Conservation (phyloP, 108 stramenopile species). For the Seminavis robusta region DNA sequence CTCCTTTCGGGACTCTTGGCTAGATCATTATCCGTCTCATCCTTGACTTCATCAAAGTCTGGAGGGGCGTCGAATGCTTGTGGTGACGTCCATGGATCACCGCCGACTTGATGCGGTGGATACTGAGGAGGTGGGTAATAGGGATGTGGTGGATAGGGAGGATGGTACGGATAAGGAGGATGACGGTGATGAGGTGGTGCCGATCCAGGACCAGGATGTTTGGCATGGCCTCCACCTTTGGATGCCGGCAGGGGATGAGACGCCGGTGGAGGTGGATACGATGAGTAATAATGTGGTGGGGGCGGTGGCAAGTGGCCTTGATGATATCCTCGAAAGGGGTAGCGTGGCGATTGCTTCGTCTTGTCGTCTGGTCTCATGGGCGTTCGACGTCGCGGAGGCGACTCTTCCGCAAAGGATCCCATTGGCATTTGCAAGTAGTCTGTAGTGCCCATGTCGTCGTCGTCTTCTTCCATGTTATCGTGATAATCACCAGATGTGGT, state of each 20-base stretch:
- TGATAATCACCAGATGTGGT: no score
- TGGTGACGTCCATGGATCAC: neutral
- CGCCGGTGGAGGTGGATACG: conserved; percentile 3
- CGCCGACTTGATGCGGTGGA: neutral
- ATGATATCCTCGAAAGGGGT: no score
- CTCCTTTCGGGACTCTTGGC: neutral
- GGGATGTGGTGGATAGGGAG: conserved; percentile 6
- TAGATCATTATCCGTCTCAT: neutral
- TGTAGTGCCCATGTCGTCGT: no score
- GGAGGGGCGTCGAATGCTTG: neutral
- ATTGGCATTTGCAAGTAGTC: conserved; percentile 3
- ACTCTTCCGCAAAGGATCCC: conserved; percentile 18
- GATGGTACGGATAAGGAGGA: neutral
- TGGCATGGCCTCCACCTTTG: neutral
- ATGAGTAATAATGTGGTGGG: conserved; percentile 8
- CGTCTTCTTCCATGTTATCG: no score
- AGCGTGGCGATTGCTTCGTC: neutral
- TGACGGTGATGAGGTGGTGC: neutral
- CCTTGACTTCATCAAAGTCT: neutral
- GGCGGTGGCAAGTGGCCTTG: neutral
- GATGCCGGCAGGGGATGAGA: neutral
- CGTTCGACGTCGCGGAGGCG: conserved; percentile 5
- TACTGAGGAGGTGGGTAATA: neutral
- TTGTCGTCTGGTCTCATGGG: conserved; percentile 1
- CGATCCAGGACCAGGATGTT: no score